These are phyloP conservation scores for Lophiotrema nucula DNA, from an alignment of 495 filamentous ascomycete species.

Conservation along the genomic window DNA sequence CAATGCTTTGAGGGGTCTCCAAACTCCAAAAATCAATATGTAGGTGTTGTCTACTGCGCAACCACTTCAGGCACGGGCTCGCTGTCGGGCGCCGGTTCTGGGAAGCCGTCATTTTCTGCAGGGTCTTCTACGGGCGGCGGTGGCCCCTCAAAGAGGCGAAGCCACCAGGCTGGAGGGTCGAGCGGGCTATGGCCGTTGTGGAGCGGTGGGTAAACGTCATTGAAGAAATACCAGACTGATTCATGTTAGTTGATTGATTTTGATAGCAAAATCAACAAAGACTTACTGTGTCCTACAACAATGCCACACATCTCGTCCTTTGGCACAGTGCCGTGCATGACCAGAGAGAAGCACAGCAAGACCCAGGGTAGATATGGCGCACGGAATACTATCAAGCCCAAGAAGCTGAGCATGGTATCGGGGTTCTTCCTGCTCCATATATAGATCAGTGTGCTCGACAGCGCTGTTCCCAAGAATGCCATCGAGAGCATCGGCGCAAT, in stretches of 20 bases:
- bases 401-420: conserved; percentile 82
- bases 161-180: conserved; percentile 91
- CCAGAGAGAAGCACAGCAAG: conserved; percentile 81
- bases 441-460: conserved; percentile 91
- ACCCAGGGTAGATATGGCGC: conserved; percentile 98
- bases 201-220: conserved; percentile 89
- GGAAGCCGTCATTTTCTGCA: conserved; percentile 1
- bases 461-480: conserved; percentile 85
- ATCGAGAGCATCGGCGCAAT: conserved; percentile 84
- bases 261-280: neutral
- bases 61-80: neutral
- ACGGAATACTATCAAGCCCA: conserved; percentile 85
- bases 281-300: conserved; percentile 75
- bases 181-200: conserved; percentile 81
- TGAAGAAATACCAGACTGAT: conserved; percentile 93
- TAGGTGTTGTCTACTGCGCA: conserved; percentile 4
- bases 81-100: conserved; percentile 1
- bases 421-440: conserved; percentile 97
- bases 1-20: conserved; percentile 14
- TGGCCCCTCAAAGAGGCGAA: conserved; percentile 69
- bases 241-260: no score
- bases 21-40: conserved; percentile 16
- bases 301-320: conserved; percentile 96
- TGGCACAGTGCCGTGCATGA: conserved; percentile 80
- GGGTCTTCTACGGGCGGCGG: conserved; percentile 25